Evolutionary conservation across 2,329 filamentous ascomycete species (phyloP), one percentile per base, ranked within the genome.

Genomic region (Venturia nashicola): DNA sequence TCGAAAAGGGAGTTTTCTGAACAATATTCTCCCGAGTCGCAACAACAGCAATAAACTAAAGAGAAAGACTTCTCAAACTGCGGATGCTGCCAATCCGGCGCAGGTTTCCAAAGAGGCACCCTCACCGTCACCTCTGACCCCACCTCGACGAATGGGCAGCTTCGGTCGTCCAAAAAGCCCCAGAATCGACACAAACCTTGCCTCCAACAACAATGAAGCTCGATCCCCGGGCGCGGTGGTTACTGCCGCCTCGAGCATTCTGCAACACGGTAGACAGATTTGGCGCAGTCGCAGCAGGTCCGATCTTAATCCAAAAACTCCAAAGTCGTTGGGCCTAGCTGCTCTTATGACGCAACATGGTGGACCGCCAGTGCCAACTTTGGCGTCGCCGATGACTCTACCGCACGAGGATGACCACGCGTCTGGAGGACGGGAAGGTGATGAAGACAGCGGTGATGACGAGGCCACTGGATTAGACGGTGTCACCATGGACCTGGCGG

Each of bases 401-500:
- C 42, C 55, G 46, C 57, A 51, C 14, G 23, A 59, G 32, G 20
- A 27, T 42, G 61, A 43, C 16, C 40, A 54, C 43, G n/a, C 11
- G 40, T 14, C 34, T 20, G 39, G 57, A 18, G 74, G 74, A 65
- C 64, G 73, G 65, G 69, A 73, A 40, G 72, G 69, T 34, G 75
- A 77, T 59, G 75, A 77, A 59, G 72, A 73, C 36, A 72, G 76
- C 39, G 65, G 61, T 5, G 71, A 73, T 34, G 73, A 75, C 18
- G 69, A 69, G 8, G 71, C 71, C 61, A 71, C 74, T 12, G 78
- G 80, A n/a, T 78, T 80, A 44, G 78, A 79, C 39, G 84, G 86
- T 7, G 75, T 87, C 67, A 83, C 81, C 59, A 82, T 84, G 71
- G 84, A 88, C 59, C 79, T 86, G 5, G 79, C 79, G 44, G 83